Conservation (phyloP, 148 eudicot species). For the Nepenthes mirabilis region DNA sequence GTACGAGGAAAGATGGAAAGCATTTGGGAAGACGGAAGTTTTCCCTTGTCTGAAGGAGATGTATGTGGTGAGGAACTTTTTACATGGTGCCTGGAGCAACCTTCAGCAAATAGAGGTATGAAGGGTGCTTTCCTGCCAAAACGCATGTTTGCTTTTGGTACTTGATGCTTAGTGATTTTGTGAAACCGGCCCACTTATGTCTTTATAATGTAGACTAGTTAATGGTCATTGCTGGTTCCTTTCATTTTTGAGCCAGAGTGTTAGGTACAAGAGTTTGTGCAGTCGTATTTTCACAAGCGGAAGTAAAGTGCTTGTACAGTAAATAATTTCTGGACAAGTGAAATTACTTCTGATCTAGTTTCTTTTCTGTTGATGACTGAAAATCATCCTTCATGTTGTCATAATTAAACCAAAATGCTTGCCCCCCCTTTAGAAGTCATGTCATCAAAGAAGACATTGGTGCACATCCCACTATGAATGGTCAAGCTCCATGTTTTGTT, state of each 20-base stretch:
- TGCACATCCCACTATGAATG: no score
- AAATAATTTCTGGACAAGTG: no score
- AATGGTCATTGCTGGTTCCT: no score
- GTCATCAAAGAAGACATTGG: no score
- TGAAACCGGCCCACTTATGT: background rate
- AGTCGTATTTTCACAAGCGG: no score
- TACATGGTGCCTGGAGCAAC: constrained; percentile 70
- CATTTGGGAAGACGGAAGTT: constrained; percentile 35
- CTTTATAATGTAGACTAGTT: background rate
- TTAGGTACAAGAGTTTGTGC: no score
- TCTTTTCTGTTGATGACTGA: background rate
- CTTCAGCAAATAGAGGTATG: constrained; percentile 46
- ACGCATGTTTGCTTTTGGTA: background rate
- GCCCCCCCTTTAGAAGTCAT: no score
- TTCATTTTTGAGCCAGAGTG: no score
- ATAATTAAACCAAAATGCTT: no score
- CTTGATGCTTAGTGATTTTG: background rate
- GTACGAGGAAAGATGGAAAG: constrained; percentile 74
- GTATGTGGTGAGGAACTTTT: constrained; percentile 82
- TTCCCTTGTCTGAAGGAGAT: constrained; percentile 46
- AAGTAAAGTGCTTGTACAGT: no score
- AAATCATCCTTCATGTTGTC: no score
- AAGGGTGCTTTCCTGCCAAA: background rate
- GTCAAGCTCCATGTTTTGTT: no score
- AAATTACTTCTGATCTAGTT: background rate